phyloP scores from a whole-genome alignment of 192 early-diverging fungal genomes.

The Entomortierella beljakovae region DNA sequence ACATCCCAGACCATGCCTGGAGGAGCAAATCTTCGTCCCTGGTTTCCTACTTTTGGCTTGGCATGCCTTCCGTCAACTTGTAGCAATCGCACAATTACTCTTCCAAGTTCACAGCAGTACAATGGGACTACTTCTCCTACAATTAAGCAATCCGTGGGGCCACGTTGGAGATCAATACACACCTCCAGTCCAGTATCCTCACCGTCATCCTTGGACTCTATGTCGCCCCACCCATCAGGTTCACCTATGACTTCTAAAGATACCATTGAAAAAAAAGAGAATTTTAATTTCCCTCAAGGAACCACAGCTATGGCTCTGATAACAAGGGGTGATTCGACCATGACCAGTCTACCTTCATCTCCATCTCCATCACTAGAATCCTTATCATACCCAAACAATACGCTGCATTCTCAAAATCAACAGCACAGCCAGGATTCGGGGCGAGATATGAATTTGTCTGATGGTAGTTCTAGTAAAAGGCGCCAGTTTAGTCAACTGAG shows the following conservation, averaged over 20 bases:
- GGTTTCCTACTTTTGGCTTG: conserved; percentile 29
- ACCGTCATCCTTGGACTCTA: neutral
- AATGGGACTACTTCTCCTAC: conserved; percentile 1
- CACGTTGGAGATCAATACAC: conserved; percentile 23
- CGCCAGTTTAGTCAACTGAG: neutral
- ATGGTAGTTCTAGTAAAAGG: neutral
- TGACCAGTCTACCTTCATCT: neutral
- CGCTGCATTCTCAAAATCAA: neutral
- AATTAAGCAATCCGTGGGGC: conserved; percentile 20
- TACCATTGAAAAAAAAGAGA: neutral
- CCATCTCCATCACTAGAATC: neutral
- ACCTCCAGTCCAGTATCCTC: neutral
- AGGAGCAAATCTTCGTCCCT: conserved; percentile 18
- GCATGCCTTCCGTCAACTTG: conserved; percentile 7
- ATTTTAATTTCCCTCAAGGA: neutral
- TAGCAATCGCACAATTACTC: conserved; percentile 16
- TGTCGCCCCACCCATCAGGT: neutral
- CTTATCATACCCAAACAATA: neutral
- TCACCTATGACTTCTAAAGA: neutral
- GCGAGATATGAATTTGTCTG: neutral
- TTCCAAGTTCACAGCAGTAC: conserved; percentile 7
- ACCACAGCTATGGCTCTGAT: neutral
- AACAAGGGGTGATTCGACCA: neutral
- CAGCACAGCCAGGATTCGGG: neutral
- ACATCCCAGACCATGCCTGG: conserved; percentile 27